Evolutionary conservation across 306 rosid genomes (phyloP).

Genomic region (Cicer cuneatum): DNA sequence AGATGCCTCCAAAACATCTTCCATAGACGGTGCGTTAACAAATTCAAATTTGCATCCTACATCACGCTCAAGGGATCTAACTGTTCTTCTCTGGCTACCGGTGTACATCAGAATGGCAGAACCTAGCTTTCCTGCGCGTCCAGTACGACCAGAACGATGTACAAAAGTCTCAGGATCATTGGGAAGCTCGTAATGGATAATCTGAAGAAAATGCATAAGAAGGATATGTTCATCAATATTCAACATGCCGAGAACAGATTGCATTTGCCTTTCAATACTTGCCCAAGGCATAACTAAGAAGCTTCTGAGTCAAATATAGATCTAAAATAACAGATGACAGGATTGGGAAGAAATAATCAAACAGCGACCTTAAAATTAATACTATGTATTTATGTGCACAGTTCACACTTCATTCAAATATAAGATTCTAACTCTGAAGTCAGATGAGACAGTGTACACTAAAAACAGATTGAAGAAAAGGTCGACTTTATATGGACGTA

Average conservation of each 20-base stretch:
- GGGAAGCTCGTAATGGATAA: conserved; percentile 98
- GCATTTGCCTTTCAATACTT: conserved; percentile 30
- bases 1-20: conserved; percentile 82
- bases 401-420: not conserved
- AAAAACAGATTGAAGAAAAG: conserved; percentile 18
- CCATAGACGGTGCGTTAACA: conserved; percentile 70
- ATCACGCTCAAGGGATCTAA: conserved; percentile 96
- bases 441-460: conserved; percentile 13
- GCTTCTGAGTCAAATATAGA: conserved; percentile 21
- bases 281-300: conserved; percentile 36
- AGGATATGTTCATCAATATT: conserved; percentile 33
- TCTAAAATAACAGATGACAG: conserved; percentile 18
- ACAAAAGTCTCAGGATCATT: conserved; percentile 99
- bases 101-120: conserved; percentile 87
- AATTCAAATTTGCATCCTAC: conserved; percentile 93
- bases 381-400: not conserved
- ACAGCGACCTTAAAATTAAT: conserved; percentile 12
- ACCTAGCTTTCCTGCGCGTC: conserved; percentile 97
- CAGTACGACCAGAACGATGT: conserved; percentile 99
- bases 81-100: conserved; percentile 92
- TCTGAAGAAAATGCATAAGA: conserved; percentile 50
- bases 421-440: conserved; percentile 13
- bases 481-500: conserved; percentile 40
- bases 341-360: conserved; percentile 27
- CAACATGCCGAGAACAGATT: conserved; percentile 37